Evolutionary conservation across 768 basidiomycete genomes (phyloP).

Genomic region (Phaffia australis): DNA sequence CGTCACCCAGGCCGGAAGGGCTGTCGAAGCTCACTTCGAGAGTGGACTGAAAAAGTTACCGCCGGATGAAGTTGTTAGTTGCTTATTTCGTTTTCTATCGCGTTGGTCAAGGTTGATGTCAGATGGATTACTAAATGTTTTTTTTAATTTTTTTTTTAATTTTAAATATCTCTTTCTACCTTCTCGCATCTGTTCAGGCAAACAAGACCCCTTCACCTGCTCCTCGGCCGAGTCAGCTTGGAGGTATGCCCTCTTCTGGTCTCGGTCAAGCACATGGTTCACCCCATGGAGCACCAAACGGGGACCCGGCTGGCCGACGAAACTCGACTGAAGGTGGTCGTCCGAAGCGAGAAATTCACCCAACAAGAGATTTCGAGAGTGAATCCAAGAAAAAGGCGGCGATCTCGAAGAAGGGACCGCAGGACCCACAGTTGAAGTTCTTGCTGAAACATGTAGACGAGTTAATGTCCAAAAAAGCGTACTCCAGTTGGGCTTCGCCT

Average conservation of each 20-base stretch:
- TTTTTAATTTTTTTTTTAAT: not conserved
- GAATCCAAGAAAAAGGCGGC: constrained; percentile 40
- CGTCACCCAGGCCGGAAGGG: constrained; percentile 66
- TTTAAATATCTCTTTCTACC: constrained; percentile 12
- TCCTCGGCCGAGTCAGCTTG: too few species aligned
- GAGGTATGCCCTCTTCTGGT: constrained; percentile 35
- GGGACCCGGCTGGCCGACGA: constrained; percentile 60
- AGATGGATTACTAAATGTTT: not conserved
- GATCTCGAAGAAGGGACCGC: constrained; percentile 43
- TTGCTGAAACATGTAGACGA: constrained; percentile 65
- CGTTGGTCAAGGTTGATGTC: too few species aligned
- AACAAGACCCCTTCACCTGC: constrained; percentile 41
- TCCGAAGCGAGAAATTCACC: constrained; percentile 97
- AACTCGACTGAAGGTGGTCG: constrained; percentile 45
- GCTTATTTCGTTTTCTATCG: not conserved
- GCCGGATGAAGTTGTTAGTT: constrained; percentile 57
- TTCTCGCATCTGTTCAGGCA: constrained; percentile 23
- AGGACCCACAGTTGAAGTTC: constrained; percentile 72
- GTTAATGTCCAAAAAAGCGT: constrained; percentile 61
- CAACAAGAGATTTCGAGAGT: constrained; percentile 65
- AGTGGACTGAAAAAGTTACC: constrained; percentile 79
- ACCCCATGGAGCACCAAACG: constrained; percentile 35
- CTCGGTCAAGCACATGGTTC: constrained; percentile 44
- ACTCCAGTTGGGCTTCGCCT: constrained; percentile 49
- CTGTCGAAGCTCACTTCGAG: constrained; percentile 73